These are phyloP conservation scores for Talaromyces sp. DNA, from an alignment of 2,329 filamentous ascomycete genomes.

Conservation along the genomic window DNA sequence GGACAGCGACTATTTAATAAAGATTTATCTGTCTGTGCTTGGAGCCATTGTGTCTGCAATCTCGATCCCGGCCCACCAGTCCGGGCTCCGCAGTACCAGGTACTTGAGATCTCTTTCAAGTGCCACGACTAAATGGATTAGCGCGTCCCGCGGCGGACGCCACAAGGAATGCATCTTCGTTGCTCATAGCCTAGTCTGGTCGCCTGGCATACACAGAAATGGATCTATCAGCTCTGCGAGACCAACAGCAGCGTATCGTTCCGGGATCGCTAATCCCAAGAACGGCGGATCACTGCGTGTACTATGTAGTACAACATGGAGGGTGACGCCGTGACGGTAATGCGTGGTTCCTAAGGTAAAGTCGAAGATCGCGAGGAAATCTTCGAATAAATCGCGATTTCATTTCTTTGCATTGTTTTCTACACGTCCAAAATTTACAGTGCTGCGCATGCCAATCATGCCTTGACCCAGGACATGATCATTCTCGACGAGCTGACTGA, in stretches of 20 bases:
- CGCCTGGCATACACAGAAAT: conserved; percentile 2
- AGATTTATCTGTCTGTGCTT: background rate
- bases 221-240: conserved; percentile 13
- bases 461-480: background rate
- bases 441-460: background rate
- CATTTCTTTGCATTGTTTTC: too few relatives aligned
- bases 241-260: background rate
- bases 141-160: background rate
- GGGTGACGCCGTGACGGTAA: background rate
- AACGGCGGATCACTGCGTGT: background rate
- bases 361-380: background rate
- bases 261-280: background rate
- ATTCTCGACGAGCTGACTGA: background rate
- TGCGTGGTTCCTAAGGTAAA: background rate
- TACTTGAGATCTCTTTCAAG: background rate
- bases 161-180: background rate
- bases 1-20: conserved; percentile 6
- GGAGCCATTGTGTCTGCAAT: background rate
- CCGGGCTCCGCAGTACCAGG: background rate
- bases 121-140: background rate
- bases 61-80: background rate
- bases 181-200: background rate
- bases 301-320: background rate
- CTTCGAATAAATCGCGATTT: too few relatives aligned
- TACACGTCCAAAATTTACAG: background rate